phyloP scores from a whole-genome alignment of 2,329 filamentous ascomycete species.

The Sporothrix schenckii region DNA sequence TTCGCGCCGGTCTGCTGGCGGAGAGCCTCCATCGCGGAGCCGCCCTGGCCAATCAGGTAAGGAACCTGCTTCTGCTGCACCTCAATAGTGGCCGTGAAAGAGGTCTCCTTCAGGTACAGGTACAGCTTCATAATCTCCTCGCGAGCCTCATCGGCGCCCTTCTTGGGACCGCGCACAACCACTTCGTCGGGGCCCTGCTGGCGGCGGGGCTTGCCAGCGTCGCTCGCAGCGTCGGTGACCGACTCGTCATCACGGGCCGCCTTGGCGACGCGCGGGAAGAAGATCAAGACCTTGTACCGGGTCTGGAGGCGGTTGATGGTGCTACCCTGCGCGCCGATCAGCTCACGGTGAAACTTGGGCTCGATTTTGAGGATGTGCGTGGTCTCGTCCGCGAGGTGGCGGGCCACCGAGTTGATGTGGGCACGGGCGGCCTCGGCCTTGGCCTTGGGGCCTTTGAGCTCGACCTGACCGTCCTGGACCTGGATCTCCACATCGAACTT shows the following conservation, averaged over 20 bases:
- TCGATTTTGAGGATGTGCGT: constrained; percentile 87
- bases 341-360: constrained; percentile 88
- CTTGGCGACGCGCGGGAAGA: constrained; percentile 78
- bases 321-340: constrained; percentile 84
- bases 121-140: constrained; percentile 88
- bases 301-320: constrained; percentile 92
- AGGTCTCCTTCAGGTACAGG: constrained; percentile 89
- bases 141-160: constrained; percentile 86
- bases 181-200: constrained; percentile 87
- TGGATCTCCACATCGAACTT: constrained; percentile 76
- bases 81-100: constrained; percentile 74
- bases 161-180: constrained; percentile 85
- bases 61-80: constrained; percentile 91
- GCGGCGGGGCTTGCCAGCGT: constrained; percentile 65
- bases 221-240: constrained; percentile 68
- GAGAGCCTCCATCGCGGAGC: constrained; percentile 86
- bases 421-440: constrained; percentile 87
- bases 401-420: constrained; percentile 77
- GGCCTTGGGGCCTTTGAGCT: constrained; percentile 92
- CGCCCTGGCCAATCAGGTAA: constrained; percentile 89
- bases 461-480: constrained; percentile 89
- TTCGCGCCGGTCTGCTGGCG: constrained; percentile 81
- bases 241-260: constrained; percentile 69
- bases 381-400: constrained; percentile 86
- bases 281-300: constrained; percentile 90